Evolutionary conservation across 208 protist species (phyloP).

Genomic region (Leishmania tarentolae): DNA sequence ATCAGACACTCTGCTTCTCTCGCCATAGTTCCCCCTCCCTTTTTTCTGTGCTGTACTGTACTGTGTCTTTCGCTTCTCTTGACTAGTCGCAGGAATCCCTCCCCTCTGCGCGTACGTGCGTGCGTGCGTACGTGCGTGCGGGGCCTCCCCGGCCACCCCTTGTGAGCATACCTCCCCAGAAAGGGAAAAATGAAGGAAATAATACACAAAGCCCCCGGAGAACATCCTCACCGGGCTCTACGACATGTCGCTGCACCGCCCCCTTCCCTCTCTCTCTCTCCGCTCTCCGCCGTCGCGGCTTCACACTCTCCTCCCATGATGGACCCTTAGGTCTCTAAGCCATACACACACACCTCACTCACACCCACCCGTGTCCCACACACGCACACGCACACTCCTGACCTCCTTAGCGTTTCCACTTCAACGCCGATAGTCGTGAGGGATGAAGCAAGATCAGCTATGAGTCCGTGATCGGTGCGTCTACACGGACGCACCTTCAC

Average conservation of each 20-base stretch:
- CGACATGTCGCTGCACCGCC: background rate
- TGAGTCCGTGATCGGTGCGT: background rate
- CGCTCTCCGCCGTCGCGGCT: background rate
- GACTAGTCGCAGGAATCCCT: background rate
- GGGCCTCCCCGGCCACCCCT: background rate
- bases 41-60: background rate
- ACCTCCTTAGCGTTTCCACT: background rate
- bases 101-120: too few species aligned
- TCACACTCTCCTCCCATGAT: background rate
- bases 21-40: too few species aligned
- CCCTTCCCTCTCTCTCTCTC: background rate
- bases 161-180: background rate
- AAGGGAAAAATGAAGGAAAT: background rate
- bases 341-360: background rate
- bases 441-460: background rate
- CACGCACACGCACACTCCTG: background rate
- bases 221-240: too few species aligned
- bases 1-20: too few species aligned
- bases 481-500: background rate
- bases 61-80: background rate
- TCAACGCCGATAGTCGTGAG: background rate
- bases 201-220: background rate
- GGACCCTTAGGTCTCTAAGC: background rate
- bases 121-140: too few species aligned
- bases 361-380: too few species aligned